phyloP scores from a whole-genome alignment of 495 filamentous ascomycete species.

The Entonaema liquescens region DNA sequence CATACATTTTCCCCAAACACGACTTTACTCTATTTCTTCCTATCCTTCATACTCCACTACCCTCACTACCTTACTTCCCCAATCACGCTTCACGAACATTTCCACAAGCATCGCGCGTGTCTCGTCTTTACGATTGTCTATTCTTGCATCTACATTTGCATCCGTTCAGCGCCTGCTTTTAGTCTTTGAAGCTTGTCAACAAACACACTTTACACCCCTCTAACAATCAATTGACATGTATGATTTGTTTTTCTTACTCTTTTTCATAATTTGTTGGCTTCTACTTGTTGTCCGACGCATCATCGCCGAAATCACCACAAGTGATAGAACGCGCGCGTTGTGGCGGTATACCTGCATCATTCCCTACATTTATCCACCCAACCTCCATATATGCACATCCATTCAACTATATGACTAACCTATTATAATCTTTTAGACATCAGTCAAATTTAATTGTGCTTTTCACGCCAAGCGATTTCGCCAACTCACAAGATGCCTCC shows the following conservation, averaged over 20 bases:
- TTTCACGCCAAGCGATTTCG: slow-evolving; percentile 17
- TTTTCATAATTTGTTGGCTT: background rate
- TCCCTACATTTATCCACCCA: slow-evolving; percentile 10
- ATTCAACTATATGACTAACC: slow-evolving; percentile 7
- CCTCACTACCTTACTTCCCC: background rate
- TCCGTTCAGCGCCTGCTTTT: slow-evolving; percentile 19
- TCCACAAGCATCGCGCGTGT: slow-evolving; percentile 31
- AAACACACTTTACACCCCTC: slow-evolving; percentile 29
- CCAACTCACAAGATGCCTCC: slow-evolving; percentile 57
- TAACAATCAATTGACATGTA: slow-evolving; percentile 37
- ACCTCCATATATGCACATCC: slow-evolving; percentile 13
- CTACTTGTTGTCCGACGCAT: background rate
- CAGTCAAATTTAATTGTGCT: slow-evolving; percentile 27
- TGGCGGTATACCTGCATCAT: background rate
- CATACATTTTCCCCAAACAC: background rate
- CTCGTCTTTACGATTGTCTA: slow-evolving; percentile 25
- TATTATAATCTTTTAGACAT: background rate
- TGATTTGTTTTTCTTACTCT: background rate
- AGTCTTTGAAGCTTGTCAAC: slow-evolving; percentile 25
- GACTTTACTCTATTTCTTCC: slow-evolving; percentile 8
- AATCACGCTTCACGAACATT: background rate
- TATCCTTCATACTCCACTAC: slow-evolving; percentile 20
- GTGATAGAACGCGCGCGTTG: slow-evolving; percentile 5
- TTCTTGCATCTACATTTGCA: slow-evolving; percentile 13
- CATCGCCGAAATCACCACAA: background rate